phyloP scores from a whole-genome alignment of 2,329 filamentous ascomycete species.

The Aspergillus felis region DNA sequence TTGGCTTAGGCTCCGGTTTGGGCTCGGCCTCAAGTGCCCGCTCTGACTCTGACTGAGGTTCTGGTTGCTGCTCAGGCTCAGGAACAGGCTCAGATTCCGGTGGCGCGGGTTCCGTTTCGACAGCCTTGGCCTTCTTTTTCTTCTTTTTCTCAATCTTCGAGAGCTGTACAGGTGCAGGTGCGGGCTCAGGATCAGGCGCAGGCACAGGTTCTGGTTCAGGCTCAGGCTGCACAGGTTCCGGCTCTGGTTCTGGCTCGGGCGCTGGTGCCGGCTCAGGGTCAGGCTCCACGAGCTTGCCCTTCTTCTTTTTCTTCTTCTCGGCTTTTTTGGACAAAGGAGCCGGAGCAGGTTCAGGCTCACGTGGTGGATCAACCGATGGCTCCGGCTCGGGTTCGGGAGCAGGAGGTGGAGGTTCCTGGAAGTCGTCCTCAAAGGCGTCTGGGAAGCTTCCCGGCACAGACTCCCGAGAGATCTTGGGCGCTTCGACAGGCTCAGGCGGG shows the following conservation, averaged over 20 bases:
- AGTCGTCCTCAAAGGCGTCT: conserved; percentile 46
- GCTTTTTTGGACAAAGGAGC: background rate
- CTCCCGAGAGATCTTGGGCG: conserved; percentile 36
- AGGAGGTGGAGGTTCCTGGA: conserved; percentile 14
- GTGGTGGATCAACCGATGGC: conserved; percentile 16
- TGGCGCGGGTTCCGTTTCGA: conserved; percentile 26
- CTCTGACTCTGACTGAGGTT: conserved; percentile 13
- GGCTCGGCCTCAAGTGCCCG: conserved; percentile 19
- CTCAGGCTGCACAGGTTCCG: conserved; percentile 24
- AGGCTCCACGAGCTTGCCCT: conserved; percentile 8
- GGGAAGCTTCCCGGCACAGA: conserved; percentile 58
- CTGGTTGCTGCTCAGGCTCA: conserved; percentile 8
- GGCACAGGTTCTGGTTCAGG: conserved; percentile 13
- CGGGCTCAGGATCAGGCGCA: conserved; percentile 2
- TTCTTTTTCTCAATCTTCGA: conserved; percentile 27
- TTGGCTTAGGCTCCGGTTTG: conserved; percentile 19
- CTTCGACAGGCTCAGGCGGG: conserved; percentile 25
- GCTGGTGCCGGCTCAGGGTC: conserved; percentile 22
- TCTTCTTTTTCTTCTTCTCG: conserved; percentile 10
- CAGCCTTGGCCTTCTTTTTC: conserved; percentile 22
- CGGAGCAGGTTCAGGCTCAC: conserved; percentile 16
- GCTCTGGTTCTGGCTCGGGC: conserved; percentile 22
- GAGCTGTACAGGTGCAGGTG: conserved; percentile 18
- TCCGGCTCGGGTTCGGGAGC: conserved; percentile 20
- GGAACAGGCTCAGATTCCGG: conserved; percentile 31